Evolutionary conservation across 768 basidiomycete genomes (phyloP).

Genomic region (Suillus decipiens): DNA sequence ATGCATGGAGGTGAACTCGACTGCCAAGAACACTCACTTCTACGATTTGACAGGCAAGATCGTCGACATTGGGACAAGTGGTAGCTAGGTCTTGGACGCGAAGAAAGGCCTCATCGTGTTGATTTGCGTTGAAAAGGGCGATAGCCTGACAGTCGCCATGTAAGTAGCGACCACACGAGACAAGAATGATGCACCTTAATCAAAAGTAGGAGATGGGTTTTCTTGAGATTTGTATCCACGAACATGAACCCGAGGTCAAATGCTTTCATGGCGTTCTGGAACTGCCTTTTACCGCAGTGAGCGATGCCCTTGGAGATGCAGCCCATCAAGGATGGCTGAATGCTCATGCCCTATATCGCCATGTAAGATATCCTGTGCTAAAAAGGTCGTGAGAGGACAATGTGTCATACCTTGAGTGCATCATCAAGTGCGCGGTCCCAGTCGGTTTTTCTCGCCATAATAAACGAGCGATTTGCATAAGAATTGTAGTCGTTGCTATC

Average conservation of each 20-base stretch:
- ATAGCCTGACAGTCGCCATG: not conserved
- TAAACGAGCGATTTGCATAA: not conserved
- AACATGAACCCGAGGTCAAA: not conserved
- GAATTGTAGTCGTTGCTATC: not conserved
- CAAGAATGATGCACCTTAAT: not conserved
- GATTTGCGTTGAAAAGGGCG: not conserved
- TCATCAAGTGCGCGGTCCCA: not conserved
- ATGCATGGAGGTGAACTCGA: not conserved
- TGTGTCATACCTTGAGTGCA: not conserved
- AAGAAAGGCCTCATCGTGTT: not conserved
- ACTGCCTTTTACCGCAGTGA: not conserved
- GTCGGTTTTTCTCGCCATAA: not conserved
- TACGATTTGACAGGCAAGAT: not conserved
- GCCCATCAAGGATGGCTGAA: not conserved
- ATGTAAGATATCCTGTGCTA: too few relatives aligned
- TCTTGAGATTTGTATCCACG: not conserved
- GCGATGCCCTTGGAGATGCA: not conserved
- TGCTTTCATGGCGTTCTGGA: not conserved
- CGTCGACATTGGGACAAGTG: not conserved
- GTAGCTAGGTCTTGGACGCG: not conserved
- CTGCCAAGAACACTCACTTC: not conserved
- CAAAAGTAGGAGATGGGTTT: not conserved
- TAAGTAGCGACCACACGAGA: not conserved
- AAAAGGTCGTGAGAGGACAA: not conserved
- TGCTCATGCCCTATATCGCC: not conserved